These are phyloP conservation scores for Gynostemma pentaphyllum DNA, from an alignment of 306 rosid genomes.

Conservation along the genomic window DNA sequence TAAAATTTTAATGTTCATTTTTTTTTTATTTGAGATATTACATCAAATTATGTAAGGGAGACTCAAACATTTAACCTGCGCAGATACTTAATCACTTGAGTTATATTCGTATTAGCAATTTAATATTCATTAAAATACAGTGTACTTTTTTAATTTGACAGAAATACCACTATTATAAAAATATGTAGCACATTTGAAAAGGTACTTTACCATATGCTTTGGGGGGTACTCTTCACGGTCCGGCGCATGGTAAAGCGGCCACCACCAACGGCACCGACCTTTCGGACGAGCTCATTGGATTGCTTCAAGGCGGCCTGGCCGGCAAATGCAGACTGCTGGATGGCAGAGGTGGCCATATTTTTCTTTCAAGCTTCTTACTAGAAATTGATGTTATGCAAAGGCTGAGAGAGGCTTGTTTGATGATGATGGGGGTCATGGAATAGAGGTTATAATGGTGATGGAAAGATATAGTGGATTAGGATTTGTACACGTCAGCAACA, in stretches of 20 bases:
- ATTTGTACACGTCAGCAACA: slow-evolving; percentile 58
- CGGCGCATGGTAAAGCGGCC: slow-evolving; percentile 79
- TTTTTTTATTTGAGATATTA: no score
- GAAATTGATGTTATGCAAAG: background rate
- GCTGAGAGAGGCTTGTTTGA: slow-evolving; percentile 10
- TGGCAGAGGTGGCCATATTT: slow-evolving; percentile 69
- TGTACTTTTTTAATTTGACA: no score
- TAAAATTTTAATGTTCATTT: no score
- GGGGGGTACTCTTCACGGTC: slow-evolving; percentile 70
- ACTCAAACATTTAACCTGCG: no score
- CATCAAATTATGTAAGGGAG: no score
- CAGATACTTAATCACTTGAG: no score
- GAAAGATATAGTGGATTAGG: slow-evolving; percentile 65
- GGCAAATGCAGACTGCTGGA: slow-evolving; percentile 75
- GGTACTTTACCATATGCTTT: slow-evolving; percentile 67
- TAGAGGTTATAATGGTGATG: slow-evolving; percentile 21
- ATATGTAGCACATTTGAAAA: background rate
- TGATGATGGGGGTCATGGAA: slow-evolving; percentile 6
- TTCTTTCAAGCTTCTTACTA: slow-evolving; percentile 11
- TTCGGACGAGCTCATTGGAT: slow-evolving; percentile 64
- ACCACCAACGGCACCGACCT: slow-evolving; percentile 38
- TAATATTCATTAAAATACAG: no score
- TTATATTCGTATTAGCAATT: no score
- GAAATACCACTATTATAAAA: background rate
- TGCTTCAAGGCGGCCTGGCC: slow-evolving; percentile 78